Evolutionary conservation across 2,329 filamentous ascomycete genomes (phyloP), one percentile per base, ranked within the genome.

Genomic region (Epichloe sibirici): DNA sequence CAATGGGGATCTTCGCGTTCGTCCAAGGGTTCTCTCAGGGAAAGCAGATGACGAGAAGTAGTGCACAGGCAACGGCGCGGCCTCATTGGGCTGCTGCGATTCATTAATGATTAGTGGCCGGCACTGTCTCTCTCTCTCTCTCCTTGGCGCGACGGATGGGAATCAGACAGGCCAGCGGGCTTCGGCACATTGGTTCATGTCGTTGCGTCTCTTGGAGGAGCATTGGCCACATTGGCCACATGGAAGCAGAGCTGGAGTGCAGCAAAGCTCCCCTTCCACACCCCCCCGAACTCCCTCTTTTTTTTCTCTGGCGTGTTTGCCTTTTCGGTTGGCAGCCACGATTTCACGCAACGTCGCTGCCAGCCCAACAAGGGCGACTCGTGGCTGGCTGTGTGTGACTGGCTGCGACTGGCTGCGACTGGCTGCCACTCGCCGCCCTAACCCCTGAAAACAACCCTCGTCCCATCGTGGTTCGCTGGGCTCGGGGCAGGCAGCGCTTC

Each of bases 401-500:
- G 43, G 35, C 23, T 4, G 46, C 7, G 12, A 37, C 34, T 37
- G 21, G 28, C 28, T 31, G 28, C 0, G 8, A 12, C 9, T 44
- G 42, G 34, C 34, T 11, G 43, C 42, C 42, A 44, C 42, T 11
- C 21, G 34, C 31, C 17, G 31, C 48, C 31, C 15, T 11, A 0
- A 31, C 37, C 48, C 37, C 47, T 54, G 52, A 54, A 54, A 54
- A 45, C 6, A 8, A 12, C 49, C 45, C 52, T 21, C 11, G 37
- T 15, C 28, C 21, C 23, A 7, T 43, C 15, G 4, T 45, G 31
- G 37, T 48, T 48, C 17, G 35, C 34, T 28, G 46, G 28, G 17
- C 21, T 35, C 11, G 44, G 23, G 35, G 25, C 25, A 37, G 21
- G 31, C 49, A 38, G 38, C 39, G 50, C 38, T 44, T 35, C 17